Conservation (phyloP, 2,329 filamentous ascomycete species). For the Aspergillus tanneri region DNA sequence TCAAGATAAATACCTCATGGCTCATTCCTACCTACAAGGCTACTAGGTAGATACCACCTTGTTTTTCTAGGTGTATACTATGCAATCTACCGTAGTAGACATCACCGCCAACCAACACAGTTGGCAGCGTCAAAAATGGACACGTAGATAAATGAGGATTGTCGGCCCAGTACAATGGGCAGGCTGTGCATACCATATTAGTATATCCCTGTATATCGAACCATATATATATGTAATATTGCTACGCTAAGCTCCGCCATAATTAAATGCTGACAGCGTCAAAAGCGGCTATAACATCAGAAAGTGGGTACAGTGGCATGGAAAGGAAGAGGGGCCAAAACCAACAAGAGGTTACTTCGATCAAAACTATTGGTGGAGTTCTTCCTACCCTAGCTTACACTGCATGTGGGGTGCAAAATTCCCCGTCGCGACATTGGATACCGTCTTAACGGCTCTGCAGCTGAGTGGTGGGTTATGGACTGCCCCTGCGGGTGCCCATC, state of each 20-base stretch:
- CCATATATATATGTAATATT: background rate
- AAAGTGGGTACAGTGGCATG: background rate
- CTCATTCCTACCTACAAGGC: too few relatives aligned
- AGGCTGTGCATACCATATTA: background rate
- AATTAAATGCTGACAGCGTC: background rate
- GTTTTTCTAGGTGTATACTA: too few relatives aligned
- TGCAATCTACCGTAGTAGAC: too few relatives aligned
- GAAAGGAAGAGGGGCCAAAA: background rate
- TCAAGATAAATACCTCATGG: too few relatives aligned
- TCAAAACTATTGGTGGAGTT: too few relatives aligned
- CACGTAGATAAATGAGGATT: conserved; percentile 5
- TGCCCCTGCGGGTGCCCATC: background rate
- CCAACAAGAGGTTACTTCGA: too few relatives aligned
- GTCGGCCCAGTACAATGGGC: conserved; percentile 5
- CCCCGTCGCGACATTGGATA: background rate
- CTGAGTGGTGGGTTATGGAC: background rate
- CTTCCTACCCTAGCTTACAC: too few relatives aligned
- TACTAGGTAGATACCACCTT: too few relatives aligned
- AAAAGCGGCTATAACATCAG: background rate
- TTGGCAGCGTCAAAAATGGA: background rate
- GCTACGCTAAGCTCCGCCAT: background rate
- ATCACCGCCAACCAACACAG: too few relatives aligned
- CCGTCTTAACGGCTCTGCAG: background rate
- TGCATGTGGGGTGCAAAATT: background rate
- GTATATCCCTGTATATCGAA: background rate